These are phyloP conservation scores for Colletotrichum sidae DNA, from an alignment of 2,329 filamentous ascomycete species.

Conservation along the genomic window DNA sequence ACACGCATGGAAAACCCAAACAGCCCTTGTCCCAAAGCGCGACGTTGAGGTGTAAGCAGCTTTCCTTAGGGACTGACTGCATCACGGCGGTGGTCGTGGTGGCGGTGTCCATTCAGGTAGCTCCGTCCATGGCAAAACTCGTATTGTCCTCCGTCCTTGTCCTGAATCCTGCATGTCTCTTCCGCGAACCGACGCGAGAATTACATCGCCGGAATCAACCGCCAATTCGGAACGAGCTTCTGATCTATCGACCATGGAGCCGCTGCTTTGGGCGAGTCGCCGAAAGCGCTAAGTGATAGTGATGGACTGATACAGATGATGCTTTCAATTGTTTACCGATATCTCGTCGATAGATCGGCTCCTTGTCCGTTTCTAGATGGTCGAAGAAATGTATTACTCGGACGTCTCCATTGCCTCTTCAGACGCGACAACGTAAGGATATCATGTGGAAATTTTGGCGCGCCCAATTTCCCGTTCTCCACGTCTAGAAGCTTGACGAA, in stretches of 20 bases:
- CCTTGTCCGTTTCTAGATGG: constrained; percentile 14
- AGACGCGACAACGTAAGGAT: constrained; percentile 12
- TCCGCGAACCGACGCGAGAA: too few relatives aligned
- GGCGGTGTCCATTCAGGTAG: constrained; percentile 27
- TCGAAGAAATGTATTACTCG: constrained; percentile 10
- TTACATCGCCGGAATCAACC: too few relatives aligned
- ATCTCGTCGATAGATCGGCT: constrained; percentile 19
- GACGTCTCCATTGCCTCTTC: constrained; percentile 15
- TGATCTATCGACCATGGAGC: constrained; percentile 28
- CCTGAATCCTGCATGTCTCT: constrained; percentile 10
- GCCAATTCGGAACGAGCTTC: constrained; percentile 7
- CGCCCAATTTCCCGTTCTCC: constrained; percentile 37
- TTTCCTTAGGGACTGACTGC: constrained; percentile 7
- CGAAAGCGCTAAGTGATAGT: constrained; percentile 19
- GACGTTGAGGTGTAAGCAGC: background rate
- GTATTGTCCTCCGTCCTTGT: constrained; percentile 26
- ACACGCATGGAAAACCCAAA: too few relatives aligned
- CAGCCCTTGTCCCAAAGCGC: background rate
- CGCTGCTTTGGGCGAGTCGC: constrained; percentile 11
- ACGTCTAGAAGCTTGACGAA: constrained; percentile 38
- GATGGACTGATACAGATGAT: too few relatives aligned
- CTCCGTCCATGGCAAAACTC: constrained; percentile 1
- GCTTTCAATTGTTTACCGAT: background rate
- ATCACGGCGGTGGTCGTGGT: background rate
- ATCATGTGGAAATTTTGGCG: constrained; percentile 23